A percentile compares a stretch with the other conserved stretches of the same genome.
Evolutionary conservation across 495 filamentous ascomycete species (phyloP).

Genomic region (Cryomyces minteri): DNA sequence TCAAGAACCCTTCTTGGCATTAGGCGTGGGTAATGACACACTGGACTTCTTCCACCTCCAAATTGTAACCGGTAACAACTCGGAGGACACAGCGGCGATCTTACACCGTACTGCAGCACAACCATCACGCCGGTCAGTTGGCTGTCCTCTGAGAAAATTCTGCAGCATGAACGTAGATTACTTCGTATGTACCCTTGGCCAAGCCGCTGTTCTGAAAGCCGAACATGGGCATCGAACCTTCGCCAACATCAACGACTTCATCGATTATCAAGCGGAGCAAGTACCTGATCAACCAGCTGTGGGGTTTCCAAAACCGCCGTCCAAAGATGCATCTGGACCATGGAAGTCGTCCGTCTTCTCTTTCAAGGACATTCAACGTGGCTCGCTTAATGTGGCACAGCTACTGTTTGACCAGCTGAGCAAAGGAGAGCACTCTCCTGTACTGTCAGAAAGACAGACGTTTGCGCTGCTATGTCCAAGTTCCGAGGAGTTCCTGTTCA

Average conservation of each 20-base stretch:
- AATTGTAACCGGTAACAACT: no score
- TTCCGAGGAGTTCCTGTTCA: slow-evolving; percentile 28
- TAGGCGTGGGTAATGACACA: no score
- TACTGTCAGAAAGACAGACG: slow-evolving; percentile 1
- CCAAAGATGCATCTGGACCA: neutral
- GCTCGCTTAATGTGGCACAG: slow-evolving; percentile 2
- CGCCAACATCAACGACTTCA: slow-evolving; percentile 25
- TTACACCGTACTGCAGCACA: no score
- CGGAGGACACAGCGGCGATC: no score
- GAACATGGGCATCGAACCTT: slow-evolving; percentile 9
- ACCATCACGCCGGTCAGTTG: no score
- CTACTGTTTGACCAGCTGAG: neutral
- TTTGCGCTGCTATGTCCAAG: slow-evolving; percentile 32
- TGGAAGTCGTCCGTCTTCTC: slow-evolving; percentile 14
- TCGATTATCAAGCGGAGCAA: slow-evolving; percentile 23
- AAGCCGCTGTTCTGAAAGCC: slow-evolving; percentile 21
- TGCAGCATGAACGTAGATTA: slow-evolving; percentile 19
- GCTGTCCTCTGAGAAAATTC: neutral
- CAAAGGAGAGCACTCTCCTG: neutral
- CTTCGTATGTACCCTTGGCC: slow-evolving; percentile 32
- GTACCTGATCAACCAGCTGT: slow-evolving; percentile 22
- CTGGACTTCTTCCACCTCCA: no score
- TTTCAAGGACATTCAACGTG: slow-evolving; percentile 10
- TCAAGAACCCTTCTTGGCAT: no score
- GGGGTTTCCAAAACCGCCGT: slow-evolving; percentile 20